Base-by-base conservation (phyloP, 2,329 filamentous ascomycete species). In the Cordyceps tenuipes region DNA sequence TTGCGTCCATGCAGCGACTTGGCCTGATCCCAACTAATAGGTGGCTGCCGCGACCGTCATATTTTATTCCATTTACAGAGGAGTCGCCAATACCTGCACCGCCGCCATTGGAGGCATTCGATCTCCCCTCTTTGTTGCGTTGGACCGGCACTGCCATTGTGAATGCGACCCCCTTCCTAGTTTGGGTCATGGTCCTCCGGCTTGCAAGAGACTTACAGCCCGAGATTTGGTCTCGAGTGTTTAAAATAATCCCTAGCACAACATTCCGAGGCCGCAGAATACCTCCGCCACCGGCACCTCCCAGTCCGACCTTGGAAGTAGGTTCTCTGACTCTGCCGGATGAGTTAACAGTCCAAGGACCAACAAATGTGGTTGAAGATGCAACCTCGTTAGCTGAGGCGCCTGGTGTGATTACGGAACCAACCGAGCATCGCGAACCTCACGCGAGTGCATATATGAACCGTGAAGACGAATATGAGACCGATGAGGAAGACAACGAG, bases 401-500 rank as follows among this genome's bases (percentile, higher is more conserved):
- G 26, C 62, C 49, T 12, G 52, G 46, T 19, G 61, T 65, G 2
- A 68, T 71, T 41, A 51, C 67, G 21, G 36, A 56, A 31, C 8
- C 46, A 44, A 19, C 49, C 4, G 67, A 60, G 12, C 19, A 49
- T 44, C 46, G 49, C 15, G 52, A 49, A 17, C 31, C 29, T 43
- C 59, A 46, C 29, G 31, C 23, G 17, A 44, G 57, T 17, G 39
- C 39, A 9, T 57, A 57, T 17, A 57, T 52, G 0, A 70, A 72
- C 10, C 69, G 77, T n/a, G 77, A 73, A 15, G 78, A 80, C 60
- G 81, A 82, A 46, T 82, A 80, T 61, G 78, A 73, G 12, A 81
- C 76, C 13, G 82, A 84, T 51, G 82, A 84, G 57, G 81, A 83
- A 53, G 82, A 82, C 17, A 73, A 79, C 15, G 82, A 82, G 52